Evolutionary conservation across 805 yeast genomes (phyloP), one percentile per base, ranked within the genome.

Genomic region (Yamadazyma olivae): DNA sequence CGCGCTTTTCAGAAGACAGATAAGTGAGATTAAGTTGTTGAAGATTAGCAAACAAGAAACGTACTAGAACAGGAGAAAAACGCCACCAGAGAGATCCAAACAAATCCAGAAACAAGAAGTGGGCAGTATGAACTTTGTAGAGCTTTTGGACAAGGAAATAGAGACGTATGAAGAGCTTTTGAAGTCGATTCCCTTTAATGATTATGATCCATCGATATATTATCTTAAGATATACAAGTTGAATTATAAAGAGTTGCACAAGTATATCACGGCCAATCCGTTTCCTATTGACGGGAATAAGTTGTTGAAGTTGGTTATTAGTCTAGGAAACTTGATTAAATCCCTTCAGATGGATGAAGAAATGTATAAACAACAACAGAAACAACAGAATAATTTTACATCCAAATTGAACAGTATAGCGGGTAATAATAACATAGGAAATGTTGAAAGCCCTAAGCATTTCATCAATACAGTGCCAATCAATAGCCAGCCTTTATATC

Each of bases 251-350:
- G 49, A 45, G 26, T 30, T 45, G 2, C 35, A 35, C 16, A 38
- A 40, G 20, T 40, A 33, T 23, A 20, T 24, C 5, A 26, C 22
- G 7, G 8, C 6, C 3, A 33, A 25, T n/a, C 35, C 50, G 8
- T 56, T 57, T 39, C 70, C 68, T 17, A 53, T 67, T 5, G 60
- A 67, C 32, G 49, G 61, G 23, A 59, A 46, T 42, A 65, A 64
- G 41, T 51, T 68, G 20, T 44, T 67, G 30, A 67, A 67, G 45
- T 45, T 68, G 21, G 67, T 68, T 14, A 64, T 68, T 18, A 64
- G 71, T 23, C 52, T 68, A 20, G 74, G 74, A 1, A 67, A 65
- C 44, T 49, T 67, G 22, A 40, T 66, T 27, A 64, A 63, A 39
- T 49, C 68, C 8, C 49, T 59, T 27, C 60, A 60, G 36, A 36